These are phyloP conservation scores for Apiotrichum montevideense DNA, from an alignment of 1,284 basidiomycete genomes.

Conservation along the genomic window DNA sequence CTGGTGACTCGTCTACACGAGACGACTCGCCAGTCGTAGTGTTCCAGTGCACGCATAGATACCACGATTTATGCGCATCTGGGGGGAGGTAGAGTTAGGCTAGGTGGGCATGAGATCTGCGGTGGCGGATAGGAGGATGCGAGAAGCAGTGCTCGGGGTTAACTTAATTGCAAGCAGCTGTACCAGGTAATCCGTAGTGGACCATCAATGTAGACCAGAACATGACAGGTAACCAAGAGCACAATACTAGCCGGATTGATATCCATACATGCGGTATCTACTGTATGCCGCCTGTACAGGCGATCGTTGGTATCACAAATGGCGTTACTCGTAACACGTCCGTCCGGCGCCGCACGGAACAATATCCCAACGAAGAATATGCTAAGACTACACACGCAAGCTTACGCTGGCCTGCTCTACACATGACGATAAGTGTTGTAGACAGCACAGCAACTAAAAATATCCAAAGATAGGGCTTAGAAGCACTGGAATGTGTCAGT, in stretches of 20 bases:
- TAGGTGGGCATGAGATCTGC: too few relatives aligned
- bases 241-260: background rate
- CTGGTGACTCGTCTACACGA: conserved; percentile 45
- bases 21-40: conserved; percentile 20
- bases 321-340: conserved; percentile 12
- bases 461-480: conserved; percentile 12
- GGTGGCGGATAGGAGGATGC: too few relatives aligned
- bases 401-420: background rate
- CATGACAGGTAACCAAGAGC: too few relatives aligned
- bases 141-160: too few relatives aligned
- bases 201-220: too few relatives aligned
- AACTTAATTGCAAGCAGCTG: too few relatives aligned
- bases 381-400: conserved; percentile 12
- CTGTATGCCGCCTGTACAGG: conserved; percentile 7
- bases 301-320: conserved; percentile 5
- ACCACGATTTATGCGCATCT: too few relatives aligned
- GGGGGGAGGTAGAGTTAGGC: too few relatives aligned
- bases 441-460: conserved; percentile 1
- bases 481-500: conserved; percentile 20
- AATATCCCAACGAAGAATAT: conserved; percentile 10
- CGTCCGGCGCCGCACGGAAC: background rate
- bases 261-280: conserved; percentile 8
- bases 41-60: too few relatives aligned
- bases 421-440: background rate
- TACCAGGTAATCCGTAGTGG: too few relatives aligned